phyloP scores from a whole-genome alignment of 2,329 filamentous ascomycete genomes.

The Pezizomycotina sp. region DNA sequence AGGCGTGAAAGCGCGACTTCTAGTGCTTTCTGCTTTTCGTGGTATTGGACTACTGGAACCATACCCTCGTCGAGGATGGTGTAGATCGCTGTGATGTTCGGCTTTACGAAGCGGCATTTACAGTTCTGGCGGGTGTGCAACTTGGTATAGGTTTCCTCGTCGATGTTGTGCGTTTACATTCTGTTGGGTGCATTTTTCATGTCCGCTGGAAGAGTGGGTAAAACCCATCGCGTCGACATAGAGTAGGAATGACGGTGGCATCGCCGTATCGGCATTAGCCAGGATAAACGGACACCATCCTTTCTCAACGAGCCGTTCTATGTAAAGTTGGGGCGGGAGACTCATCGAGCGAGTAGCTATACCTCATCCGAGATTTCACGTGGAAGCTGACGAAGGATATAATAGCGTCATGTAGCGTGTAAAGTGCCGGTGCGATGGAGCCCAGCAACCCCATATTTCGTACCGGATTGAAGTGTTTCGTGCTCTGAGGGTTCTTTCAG shows the following conservation, averaged over 20 bases:
- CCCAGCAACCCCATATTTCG: too few species aligned
- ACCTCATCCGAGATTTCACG: background rate
- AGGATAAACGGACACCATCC: constrained; percentile 2
- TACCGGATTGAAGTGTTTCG: too few species aligned
- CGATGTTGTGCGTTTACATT: constrained; percentile 1
- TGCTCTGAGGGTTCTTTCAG: too few species aligned
- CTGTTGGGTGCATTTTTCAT: background rate
- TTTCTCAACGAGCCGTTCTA: background rate
- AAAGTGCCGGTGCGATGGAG: constrained; percentile 1
- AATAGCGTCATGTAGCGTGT: constrained; percentile 1
- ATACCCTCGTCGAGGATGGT: background rate
- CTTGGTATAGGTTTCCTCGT: constrained; percentile 1
- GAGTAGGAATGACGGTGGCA: background rate
- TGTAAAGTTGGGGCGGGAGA: background rate
- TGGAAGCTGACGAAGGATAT: background rate
- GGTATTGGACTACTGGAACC: background rate
- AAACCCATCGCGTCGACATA: constrained; percentile 1
- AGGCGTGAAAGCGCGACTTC: background rate
- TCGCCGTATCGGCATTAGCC: background rate
- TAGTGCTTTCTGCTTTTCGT: background rate
- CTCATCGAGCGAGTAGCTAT: background rate
- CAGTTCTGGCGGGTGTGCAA: background rate
- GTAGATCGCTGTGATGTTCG: background rate
- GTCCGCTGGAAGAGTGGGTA: too few species aligned
- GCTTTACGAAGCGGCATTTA: constrained; percentile 1